These are phyloP conservation scores for Prunus padus DNA, from an alignment of 306 rosid genomes.

Conservation along the genomic window DNA sequence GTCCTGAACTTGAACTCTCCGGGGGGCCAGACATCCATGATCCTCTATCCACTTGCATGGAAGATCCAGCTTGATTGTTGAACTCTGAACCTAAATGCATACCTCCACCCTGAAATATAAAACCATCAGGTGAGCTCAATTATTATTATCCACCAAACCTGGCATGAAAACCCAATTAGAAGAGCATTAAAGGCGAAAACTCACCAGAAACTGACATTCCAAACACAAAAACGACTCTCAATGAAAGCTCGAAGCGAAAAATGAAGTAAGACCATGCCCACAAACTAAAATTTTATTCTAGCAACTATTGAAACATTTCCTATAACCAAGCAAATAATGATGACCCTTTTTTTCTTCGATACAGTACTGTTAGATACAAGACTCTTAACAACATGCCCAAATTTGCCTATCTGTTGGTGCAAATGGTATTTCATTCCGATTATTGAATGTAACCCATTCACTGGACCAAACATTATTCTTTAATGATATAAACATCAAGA, in stretches of 20 bases:
- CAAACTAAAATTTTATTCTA: not conserved
- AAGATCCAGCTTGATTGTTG: slow-evolving; percentile 62
- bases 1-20: slow-evolving; percentile 57
- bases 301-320: not conserved
- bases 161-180: not conserved
- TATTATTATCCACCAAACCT: not conserved
- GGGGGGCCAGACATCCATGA: slow-evolving; percentile 66
- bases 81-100: slow-evolving; percentile 63
- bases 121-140: not conserved
- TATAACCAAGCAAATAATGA: not conserved
- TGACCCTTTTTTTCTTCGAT: not conserved
- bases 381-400: not conserved
- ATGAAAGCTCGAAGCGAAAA: not conserved
- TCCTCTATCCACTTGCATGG: slow-evolving; percentile 76
- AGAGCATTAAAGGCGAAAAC: not conserved
- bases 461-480: not conserved
- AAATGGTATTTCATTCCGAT: not conserved
- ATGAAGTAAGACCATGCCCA: not conserved
- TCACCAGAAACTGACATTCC: not conserved
- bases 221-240: not conserved
- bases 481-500: not conserved
- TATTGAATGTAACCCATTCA: not conserved
- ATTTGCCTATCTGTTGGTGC: not conserved
- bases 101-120: slow-evolving; percentile 56
- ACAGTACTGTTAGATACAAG: not conserved